Evolutionary conservation across 2,329 filamentous ascomycete genomes (phyloP).

Genomic region (Botrytis pseudocinerea): DNA sequence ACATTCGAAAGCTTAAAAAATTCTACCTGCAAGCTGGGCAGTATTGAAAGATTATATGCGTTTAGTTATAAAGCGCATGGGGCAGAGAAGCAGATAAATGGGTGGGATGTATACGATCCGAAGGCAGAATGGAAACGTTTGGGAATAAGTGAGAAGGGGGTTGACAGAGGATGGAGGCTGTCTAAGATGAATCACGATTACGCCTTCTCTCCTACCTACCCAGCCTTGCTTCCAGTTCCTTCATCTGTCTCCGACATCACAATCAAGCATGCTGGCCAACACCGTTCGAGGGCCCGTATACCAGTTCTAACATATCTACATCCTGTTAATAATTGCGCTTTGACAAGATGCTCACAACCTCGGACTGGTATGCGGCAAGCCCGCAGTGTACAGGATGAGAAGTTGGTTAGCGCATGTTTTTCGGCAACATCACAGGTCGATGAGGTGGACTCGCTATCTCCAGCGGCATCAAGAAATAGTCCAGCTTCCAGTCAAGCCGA

Average conservation of each 20-base stretch:
- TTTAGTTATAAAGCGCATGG: conserved; percentile 79
- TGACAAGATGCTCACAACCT: conserved; percentile 92
- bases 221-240: conserved; percentile 79
- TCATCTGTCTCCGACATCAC: conserved; percentile 93
- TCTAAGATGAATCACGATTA: conserved; percentile 90
- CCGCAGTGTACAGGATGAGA: conserved; percentile 93
- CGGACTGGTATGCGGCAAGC: conserved; percentile 83
- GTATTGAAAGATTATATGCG: conserved; percentile 86
- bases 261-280: conserved; percentile 86
- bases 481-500: conserved; percentile 55
- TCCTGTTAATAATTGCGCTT: conserved; percentile 93
- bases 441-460: conserved; percentile 34
- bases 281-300: conserved; percentile 85
- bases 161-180: conserved; percentile 69
- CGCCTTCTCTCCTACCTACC: conserved; percentile 89
- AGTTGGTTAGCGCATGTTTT: conserved; percentile 89
- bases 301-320: conserved; percentile 93
- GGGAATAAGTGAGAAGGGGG: conserved; percentile 80
- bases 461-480: conserved; percentile 41
- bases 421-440: conserved; percentile 53
- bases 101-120: conserved; percentile 84
- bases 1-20: conserved; percentile 83
- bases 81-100: conserved; percentile 71
- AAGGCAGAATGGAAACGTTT: conserved; percentile 82
- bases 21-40: conserved; percentile 78